Conservation (phyloP, 148 eudicot genomes). For the Fagopyrum esculentum region DNA sequence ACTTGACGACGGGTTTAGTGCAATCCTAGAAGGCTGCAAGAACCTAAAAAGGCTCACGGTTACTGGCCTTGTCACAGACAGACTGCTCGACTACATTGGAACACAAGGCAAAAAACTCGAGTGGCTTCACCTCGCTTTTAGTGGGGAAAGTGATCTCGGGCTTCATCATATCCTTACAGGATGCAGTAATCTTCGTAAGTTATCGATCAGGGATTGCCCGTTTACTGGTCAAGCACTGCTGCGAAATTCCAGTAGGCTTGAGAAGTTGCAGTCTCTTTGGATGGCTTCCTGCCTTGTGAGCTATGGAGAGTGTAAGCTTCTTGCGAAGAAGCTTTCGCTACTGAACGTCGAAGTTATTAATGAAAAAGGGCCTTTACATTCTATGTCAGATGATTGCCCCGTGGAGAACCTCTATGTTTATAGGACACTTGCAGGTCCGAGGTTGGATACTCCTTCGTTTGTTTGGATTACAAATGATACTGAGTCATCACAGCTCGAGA, state of each 20-base stretch:
- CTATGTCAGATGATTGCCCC: slow-evolving; percentile 37
- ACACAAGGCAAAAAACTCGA: slow-evolving; percentile 74
- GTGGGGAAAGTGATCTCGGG: slow-evolving; percentile 75
- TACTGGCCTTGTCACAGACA: slow-evolving; percentile 81
- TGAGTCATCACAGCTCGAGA: no score
- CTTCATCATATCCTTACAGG: slow-evolving; percentile 70
- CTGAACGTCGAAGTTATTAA: slow-evolving; percentile 88
- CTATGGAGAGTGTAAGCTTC: slow-evolving; percentile 70
- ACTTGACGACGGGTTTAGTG: slow-evolving; percentile 76
- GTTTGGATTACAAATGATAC: slow-evolving; percentile 43
- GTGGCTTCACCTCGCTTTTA: slow-evolving; percentile 87
- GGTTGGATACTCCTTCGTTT: slow-evolving; percentile 62
- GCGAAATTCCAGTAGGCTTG: slow-evolving; percentile 70
- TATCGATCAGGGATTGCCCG: slow-evolving; percentile 91
- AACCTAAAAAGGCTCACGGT: slow-evolving; percentile 59
- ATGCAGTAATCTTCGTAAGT: slow-evolving; percentile 65
- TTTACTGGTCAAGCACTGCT: slow-evolving; percentile 75
- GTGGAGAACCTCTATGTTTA: slow-evolving; percentile 84
- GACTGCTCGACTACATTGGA: slow-evolving; percentile 69
- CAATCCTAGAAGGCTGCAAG: slow-evolving; percentile 76
- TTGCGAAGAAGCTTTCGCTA: slow-evolving; percentile 69
- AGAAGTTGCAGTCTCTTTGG: slow-evolving; percentile 99
- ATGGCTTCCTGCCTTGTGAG: slow-evolving; percentile 87
- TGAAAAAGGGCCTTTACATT: slow-evolving; percentile 52
- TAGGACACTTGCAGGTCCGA: slow-evolving; percentile 68